Evolutionary conservation across 2,329 filamentous ascomycete genomes (phyloP).

Genomic region (Cryoendolithus antarcticus): DNA sequence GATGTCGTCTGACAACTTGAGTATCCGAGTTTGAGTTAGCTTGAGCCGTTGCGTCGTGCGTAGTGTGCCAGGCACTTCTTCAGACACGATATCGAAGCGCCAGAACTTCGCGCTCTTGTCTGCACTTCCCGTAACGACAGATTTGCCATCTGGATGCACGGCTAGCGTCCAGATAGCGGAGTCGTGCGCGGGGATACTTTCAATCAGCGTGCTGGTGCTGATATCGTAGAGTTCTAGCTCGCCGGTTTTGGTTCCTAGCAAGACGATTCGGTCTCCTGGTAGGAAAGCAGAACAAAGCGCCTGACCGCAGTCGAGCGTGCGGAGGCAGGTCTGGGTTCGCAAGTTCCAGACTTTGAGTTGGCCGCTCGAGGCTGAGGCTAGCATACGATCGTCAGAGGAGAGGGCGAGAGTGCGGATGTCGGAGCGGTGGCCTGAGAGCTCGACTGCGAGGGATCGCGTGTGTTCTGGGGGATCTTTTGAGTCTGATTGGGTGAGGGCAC

Average conservation of each 20-base stretch:
- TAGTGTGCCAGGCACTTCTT: slow-evolving; percentile 82
- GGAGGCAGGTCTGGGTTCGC: slow-evolving; percentile 73
- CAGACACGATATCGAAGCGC: slow-evolving; percentile 91
- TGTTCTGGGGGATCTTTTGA: slow-evolving; percentile 71
- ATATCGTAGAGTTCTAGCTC: slow-evolving; percentile 95
- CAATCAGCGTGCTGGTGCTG: slow-evolving; percentile 76
- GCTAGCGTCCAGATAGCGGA: slow-evolving; percentile 87
- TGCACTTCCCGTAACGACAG: slow-evolving; percentile 82
- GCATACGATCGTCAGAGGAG: slow-evolving; percentile 92
- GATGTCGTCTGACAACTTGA: slow-evolving; percentile 90
- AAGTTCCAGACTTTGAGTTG: slow-evolving; percentile 95
- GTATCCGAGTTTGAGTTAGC: slow-evolving; percentile 67
- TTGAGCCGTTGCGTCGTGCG: slow-evolving; percentile 79
- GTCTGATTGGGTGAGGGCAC: slow-evolving; percentile 50
- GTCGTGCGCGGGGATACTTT: slow-evolving; percentile 82
- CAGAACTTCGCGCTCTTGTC: slow-evolving; percentile 97
- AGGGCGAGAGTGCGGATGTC: slow-evolving; percentile 81
- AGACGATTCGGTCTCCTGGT: slow-evolving; percentile 87
- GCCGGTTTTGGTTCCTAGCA: slow-evolving; percentile 87
- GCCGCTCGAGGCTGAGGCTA: slow-evolving; percentile 86
- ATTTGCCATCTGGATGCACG: slow-evolving; percentile 86
- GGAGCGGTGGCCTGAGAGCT: slow-evolving; percentile 81
- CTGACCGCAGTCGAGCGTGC: slow-evolving; percentile 93
- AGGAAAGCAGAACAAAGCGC: slow-evolving; percentile 88
- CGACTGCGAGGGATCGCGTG: slow-evolving; percentile 64